Evolutionary conservation across 768 basidiomycete species (phyloP).

Genomic region (Crucibulum laeve): DNA sequence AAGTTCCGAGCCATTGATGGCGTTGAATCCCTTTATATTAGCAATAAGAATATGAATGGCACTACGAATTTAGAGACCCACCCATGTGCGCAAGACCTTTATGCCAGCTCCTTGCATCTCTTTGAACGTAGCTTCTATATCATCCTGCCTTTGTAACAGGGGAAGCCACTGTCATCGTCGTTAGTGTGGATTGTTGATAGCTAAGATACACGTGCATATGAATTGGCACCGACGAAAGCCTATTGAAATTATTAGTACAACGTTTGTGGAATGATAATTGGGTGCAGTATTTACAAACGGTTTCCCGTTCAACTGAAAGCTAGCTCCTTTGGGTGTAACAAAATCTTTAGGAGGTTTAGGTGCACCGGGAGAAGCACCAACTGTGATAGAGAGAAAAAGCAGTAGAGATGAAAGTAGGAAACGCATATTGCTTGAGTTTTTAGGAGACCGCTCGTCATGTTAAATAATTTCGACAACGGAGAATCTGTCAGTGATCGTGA

Average conservation of each 20-base stretch:
- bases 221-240: conserved; percentile 52
- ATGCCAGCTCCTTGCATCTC: conserved; percentile 44
- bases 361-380: too few relatives aligned
- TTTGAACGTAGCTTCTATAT: conserved; percentile 45
- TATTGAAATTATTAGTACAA: conserved; percentile 6
- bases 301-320: conserved; percentile 44
- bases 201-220: conserved; percentile 19
- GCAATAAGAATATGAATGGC: not conserved
- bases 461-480: not conserved
- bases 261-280: not conserved
- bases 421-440: too few relatives aligned
- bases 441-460: too few relatives aligned
- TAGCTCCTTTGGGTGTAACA: conserved; percentile 34
- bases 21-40: conserved; percentile 34
- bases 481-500: not conserved
- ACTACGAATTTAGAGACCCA: conserved; percentile 14
- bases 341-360: conserved; percentile 31
- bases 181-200: not conserved
- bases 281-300: conserved; percentile 41
- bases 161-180: conserved; percentile 43
- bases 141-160: conserved; percentile 37
- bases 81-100: conserved; percentile 55
- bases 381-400: too few relatives aligned
- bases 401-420: too few relatives aligned
- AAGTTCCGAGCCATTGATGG: conserved; percentile 40